Conservation (phyloP, 1,284 basidiomycete genomes). For the Rhodotorula mucilaginosa region DNA sequence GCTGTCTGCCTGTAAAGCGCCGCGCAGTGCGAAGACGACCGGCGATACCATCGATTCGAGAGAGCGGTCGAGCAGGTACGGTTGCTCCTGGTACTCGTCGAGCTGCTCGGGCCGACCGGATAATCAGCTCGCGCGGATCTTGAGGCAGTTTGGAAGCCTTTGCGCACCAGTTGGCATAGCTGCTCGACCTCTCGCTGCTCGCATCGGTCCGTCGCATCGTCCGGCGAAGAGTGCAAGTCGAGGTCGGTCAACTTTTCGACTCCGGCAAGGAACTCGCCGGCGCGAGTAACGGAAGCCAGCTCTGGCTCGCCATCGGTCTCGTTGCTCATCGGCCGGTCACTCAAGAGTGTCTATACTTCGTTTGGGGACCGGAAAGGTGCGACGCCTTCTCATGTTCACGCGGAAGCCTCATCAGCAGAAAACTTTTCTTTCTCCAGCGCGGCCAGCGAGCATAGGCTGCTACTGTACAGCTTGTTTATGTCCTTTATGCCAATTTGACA, state of each 20-base stretch:
- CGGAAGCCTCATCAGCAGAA: too few species aligned
- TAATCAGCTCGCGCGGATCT: not conserved
- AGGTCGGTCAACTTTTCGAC: not conserved
- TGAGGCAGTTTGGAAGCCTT: too few species aligned
- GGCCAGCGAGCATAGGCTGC: too few species aligned
- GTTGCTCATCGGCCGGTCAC: not conserved
- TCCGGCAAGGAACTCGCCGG: not conserved
- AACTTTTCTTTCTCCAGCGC: too few species aligned
- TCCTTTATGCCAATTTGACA: too few species aligned
- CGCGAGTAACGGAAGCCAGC: not conserved
- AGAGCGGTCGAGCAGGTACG: conserved; percentile 92
- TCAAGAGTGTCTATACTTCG: too few species aligned
- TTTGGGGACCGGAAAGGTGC: too few species aligned
- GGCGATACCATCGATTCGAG: conserved; percentile 80
- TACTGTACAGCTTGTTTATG: too few species aligned
- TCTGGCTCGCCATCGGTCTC: not conserved
- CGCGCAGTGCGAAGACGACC: conserved; percentile 64
- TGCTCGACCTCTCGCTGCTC: not conserved
- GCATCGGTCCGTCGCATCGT: not conserved
- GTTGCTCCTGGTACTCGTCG: conserved; percentile 85
- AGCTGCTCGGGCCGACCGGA: conserved; percentile 57
- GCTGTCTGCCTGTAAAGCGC: conserved; percentile 49
- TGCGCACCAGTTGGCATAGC: not conserved
- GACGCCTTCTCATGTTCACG: too few species aligned
- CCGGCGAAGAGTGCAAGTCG: conserved; percentile 5